Evolutionary conservation across 2,329 filamentous ascomycete genomes (phyloP), one percentile per base, ranked within the genome.

Genomic region (Calonectria henricotiae): DNA sequence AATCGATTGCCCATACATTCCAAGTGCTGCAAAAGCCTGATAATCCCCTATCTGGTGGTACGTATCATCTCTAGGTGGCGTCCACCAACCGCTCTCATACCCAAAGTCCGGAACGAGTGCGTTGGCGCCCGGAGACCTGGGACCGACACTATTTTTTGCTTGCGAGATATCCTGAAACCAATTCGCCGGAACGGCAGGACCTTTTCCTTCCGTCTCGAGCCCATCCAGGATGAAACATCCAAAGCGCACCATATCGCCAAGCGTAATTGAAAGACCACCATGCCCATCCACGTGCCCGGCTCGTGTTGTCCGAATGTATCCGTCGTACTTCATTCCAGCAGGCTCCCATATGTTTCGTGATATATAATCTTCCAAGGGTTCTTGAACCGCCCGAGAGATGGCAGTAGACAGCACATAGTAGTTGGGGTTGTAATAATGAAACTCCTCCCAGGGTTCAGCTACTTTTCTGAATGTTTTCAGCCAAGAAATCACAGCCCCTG

Each of bases 371-470:
- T 58, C 35, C 20, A 58, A 9, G 2, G 51, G 35, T 8, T 58
- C 51, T 11, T 58, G 12, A 25, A 58, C 51, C 4, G 51, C 51
- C 6, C 35, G 20, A 2, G 51, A 39, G 15, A 58, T 39, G 11
- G 51, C 51, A 1, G 30, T 58, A 6, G 51, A 58, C 32, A 58
- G 8, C 9, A 58, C 51, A 11, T 58, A 58, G 20, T 58, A 58
- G 23, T 58, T 58, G 13, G 51, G 51, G 20, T 58, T 58, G 51
- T 58, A 58, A n/a, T 58, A 58, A 23, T 58, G 51, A 11, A 58
- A 58, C 51, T 58, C 51, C 37, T 58, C n/a, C 51, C 51, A 58
- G 1, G 51, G 51, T 11, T 58, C 51, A 17, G 35, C 32, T 3
- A 58, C 51, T 12, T 58, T 58, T 39, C 35, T 37, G 9, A 58